Evolutionary conservation across 176 grass and related monocot species (phyloP), one percentile per base, ranked within the genome.

Genomic region (Bolboschoenus planiculmis): DNA sequence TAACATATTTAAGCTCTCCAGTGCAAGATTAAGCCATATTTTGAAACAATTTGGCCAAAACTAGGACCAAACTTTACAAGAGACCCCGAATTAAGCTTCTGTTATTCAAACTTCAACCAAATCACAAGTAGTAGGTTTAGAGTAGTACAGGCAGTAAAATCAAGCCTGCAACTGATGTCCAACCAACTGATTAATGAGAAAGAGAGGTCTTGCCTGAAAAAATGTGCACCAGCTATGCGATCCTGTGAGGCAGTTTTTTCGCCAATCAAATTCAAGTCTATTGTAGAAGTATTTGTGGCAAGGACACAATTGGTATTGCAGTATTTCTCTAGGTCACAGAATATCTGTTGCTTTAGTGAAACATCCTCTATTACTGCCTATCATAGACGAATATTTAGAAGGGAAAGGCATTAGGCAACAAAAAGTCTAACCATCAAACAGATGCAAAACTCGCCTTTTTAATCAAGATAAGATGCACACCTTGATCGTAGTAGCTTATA

Each of bases 251-350:
- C 23, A 7, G 86, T 94, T 78, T 66, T 89, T 91, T 91, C 79
- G 66, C 95, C 90, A 87, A 98, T 94, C 56, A 98, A 84, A 36
- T 90, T 84, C 50, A 98, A 76, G 78, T 98, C 92, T 86, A 94
- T 92, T 18, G 87, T 95, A 78, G 92, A 95, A 88, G 90, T 98
- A 78, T 94, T 98, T 21, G 88, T 93, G 14, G 92, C 88, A 81
- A 93, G 74, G 85, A 98, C 79, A 55, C 95, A 98, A 84, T 88
- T 68, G 27, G 80, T 80, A 64, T 77, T 83, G 82, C 95, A 94
- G 82, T 85, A 87, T 86, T 83, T 94, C 43, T 94, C 90, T 59
- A 98, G 84, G 27, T 98, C 95, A 85, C 78, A 82, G 87, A 94
- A 94, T 88, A 94, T 87, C 78, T 93, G 78, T 88, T 98, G 92